phyloP scores from a whole-genome alignment of 2,329 filamentous ascomycete genomes.

The Phialophora tarda region DNA sequence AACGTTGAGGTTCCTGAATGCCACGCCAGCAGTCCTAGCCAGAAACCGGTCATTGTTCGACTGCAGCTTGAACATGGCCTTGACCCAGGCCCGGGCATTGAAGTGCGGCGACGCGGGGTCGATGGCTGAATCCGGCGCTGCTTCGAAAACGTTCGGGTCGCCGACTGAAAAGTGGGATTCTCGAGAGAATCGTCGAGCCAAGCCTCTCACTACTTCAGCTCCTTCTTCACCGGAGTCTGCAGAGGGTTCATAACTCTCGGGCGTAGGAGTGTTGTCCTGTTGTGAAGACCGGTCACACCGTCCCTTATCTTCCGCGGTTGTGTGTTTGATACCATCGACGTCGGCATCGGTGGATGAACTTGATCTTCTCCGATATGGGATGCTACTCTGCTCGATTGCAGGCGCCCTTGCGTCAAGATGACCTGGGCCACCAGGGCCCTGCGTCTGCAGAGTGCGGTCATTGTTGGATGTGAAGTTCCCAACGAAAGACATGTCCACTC shows the following conservation, averaged over 20 bases:
- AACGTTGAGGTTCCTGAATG: constrained; percentile 49
- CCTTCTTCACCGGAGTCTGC: constrained; percentile 32
- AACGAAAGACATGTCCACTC: constrained; percentile 30
- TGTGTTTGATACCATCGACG: not conserved
- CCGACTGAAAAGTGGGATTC: constrained; percentile 24
- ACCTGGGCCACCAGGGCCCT: constrained; percentile 15
- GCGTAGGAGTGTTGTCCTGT: not conserved
- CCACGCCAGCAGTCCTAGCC: constrained; percentile 48
- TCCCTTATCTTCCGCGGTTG: not conserved
- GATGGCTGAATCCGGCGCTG: constrained; percentile 43
- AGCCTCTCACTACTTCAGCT: constrained; percentile 30
- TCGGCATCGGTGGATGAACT: not conserved
- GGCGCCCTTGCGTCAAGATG: constrained; percentile 12
- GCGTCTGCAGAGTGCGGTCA: constrained; percentile 22
- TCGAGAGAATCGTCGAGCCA: constrained; percentile 38
- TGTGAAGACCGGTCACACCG: not conserved
- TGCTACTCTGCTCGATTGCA: constrained; percentile 12
- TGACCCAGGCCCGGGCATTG: constrained; percentile 54
- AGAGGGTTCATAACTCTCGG: constrained; percentile 26
- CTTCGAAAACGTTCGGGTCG: constrained; percentile 37
- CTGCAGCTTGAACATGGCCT: constrained; percentile 53
- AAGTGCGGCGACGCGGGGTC: constrained; percentile 55
- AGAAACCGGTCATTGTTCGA: constrained; percentile 46
- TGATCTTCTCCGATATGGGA: constrained; percentile 5
- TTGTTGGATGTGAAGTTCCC: constrained; percentile 30